Conservation (phyloP, 164 flowering plant genomes). For the Annona squamosa region DNA sequence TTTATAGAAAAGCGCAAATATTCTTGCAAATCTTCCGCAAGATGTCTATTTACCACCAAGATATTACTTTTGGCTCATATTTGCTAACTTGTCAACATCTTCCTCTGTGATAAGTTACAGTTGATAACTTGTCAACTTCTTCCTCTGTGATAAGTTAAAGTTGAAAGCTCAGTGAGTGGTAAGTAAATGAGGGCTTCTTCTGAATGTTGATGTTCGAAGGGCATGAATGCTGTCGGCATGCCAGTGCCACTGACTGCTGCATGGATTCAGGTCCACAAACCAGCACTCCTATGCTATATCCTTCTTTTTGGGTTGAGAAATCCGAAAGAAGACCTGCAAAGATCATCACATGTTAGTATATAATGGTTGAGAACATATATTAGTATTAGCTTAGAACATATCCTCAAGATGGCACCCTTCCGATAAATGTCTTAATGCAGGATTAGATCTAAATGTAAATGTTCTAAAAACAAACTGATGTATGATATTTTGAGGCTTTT, state of each 20-base stretch:
- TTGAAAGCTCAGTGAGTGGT: slow-evolving; percentile 71
- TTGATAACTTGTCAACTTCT: too few relatives aligned
- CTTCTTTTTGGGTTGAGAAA: slow-evolving; percentile 33
- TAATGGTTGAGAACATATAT: too few relatives aligned
- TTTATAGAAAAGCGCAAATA: too few relatives aligned
- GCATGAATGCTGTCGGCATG: slow-evolving; percentile 31
- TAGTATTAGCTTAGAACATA: too few relatives aligned
- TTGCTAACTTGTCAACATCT: too few relatives aligned
- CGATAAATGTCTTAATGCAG: background rate
- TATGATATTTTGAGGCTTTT: background rate
- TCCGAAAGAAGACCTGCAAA: slow-evolving; percentile 46
- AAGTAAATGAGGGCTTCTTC: slow-evolving; percentile 37
- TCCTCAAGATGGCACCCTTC: background rate
- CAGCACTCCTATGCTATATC: slow-evolving; percentile 50
- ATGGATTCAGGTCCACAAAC: slow-evolving; percentile 77
- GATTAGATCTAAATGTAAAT: background rate
- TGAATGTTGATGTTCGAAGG: slow-evolving; percentile 15
- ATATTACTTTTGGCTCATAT: too few relatives aligned
- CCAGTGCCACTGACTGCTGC: slow-evolving; percentile 60
- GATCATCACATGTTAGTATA: background rate
- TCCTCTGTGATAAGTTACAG: too few relatives aligned
- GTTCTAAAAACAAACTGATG: background rate
- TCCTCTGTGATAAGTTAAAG: slow-evolving; percentile 24
- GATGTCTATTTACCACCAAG: too few relatives aligned
- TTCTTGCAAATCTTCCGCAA: too few relatives aligned